phyloP scores from a whole-genome alignment of 2,329 filamentous ascomycete species.

The Fusarium marasasianum region DNA sequence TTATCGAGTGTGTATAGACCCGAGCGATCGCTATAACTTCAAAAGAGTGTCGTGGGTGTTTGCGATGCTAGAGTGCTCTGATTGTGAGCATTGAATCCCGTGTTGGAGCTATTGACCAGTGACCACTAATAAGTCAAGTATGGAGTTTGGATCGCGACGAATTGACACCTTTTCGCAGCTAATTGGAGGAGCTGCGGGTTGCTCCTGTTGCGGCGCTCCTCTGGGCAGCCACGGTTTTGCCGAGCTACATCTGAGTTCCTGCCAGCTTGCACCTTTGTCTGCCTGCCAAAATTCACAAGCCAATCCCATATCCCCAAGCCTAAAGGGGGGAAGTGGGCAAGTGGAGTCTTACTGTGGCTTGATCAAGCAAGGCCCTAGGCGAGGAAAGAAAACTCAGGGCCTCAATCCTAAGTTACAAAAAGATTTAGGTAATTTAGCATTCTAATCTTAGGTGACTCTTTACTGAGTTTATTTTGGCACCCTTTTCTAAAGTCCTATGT shows the following conservation, averaged over 20 bases:
- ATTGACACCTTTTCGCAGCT: slow-evolving; percentile 46
- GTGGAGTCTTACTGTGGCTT: slow-evolving; percentile 24
- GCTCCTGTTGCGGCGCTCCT: slow-evolving; percentile 15
- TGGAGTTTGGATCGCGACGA: slow-evolving; percentile 34
- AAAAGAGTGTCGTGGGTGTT: slow-evolving; percentile 26
- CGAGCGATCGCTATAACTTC: slow-evolving; percentile 9
- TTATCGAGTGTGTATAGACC: slow-evolving; percentile 23
- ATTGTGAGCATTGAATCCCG: slow-evolving; percentile 18
- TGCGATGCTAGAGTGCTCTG: slow-evolving; percentile 16
- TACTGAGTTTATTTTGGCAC: no score
- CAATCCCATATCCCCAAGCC: slow-evolving; percentile 22
- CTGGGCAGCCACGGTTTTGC: slow-evolving; percentile 37
- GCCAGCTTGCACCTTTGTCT: slow-evolving; percentile 27
- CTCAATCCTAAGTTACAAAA: no score
- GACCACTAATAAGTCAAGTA: slow-evolving; percentile 16
- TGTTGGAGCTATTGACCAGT: slow-evolving; percentile 27
- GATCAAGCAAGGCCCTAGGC: not conserved
- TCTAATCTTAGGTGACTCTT: no score
- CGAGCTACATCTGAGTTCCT: slow-evolving; percentile 25
- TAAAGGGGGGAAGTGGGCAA: slow-evolving; percentile 34
- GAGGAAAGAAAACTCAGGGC: no score
- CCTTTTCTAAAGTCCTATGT: no score
- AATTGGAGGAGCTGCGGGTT: slow-evolving; percentile 18
- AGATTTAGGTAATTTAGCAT: no score
- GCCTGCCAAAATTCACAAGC: slow-evolving; percentile 26